A percentile compares a stretch with the other conserved stretches of the same genome.
These are phyloP conservation scores for Achlya hypogyna DNA, from an alignment of 352 stramenopile species.

Conservation along the genomic window DNA sequence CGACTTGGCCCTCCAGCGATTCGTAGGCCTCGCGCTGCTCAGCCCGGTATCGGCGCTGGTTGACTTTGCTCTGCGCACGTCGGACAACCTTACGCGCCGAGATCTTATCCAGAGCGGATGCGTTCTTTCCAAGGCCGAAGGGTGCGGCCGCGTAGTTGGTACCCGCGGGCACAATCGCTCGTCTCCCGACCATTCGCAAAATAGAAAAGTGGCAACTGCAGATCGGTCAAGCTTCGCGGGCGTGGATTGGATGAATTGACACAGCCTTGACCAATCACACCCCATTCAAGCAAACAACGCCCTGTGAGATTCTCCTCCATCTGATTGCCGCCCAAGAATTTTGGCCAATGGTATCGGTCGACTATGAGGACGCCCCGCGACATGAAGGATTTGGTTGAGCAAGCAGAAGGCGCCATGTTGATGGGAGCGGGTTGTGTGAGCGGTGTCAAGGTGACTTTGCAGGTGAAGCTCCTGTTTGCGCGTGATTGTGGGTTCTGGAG, in stretches of 20 bases:
- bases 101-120: not conserved
- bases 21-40: not conserved
- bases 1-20: not conserved
- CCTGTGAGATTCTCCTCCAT: not conserved
- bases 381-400: not conserved
- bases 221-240: not conserved
- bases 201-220: not conserved
- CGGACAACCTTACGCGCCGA: not conserved
- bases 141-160: not conserved
- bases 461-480: no score
- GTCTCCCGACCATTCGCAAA: not conserved
- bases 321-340: no score
- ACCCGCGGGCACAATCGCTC: not conserved
- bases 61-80: conserved; percentile 9
- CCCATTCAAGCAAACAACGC: not conserved
- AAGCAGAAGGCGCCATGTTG: not conserved
- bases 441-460: not conserved
- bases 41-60: conserved; percentile 7
- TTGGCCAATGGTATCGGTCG: not conserved
- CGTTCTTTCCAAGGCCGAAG: not conserved
- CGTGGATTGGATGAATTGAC: not conserved
- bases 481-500: no score
- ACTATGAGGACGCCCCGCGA: not conserved
- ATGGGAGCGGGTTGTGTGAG: not conserved
- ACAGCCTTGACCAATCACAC: not conserved